Base-by-base conservation (phyloP, 345 rosid genomes). In the Lepidium aucheri region DNA sequence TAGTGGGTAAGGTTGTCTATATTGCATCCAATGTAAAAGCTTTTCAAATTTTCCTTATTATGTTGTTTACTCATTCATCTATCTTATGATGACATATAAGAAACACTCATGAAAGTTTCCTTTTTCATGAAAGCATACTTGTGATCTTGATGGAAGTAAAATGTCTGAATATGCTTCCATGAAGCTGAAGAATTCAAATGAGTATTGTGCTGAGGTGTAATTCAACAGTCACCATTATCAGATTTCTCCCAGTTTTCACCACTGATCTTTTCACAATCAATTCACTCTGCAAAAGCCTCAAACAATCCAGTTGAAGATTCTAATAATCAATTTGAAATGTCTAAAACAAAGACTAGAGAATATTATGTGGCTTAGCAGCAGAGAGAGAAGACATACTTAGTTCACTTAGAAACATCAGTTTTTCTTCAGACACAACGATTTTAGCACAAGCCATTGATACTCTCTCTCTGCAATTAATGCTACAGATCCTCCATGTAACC, bases 401-500 rank as follows among this genome's bases (percentile, higher is more conserved):
- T 84, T 87, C 92, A 44, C 92, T 92, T 3, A 84, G 85, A 47
- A 87, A 84, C 32, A 86, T 62, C 0, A 70, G 75, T 67, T 77
- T 89, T 33, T 84, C 90, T 74, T 77, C 80, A 4, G 62, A 70
- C 34, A 85, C 85, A 2, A 84, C 77, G 0, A 89, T 83, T 69
- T 82, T 86, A 28, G 81, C 91, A 12, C 89, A 84, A 47, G 84
- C 95, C 62, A 79, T 67, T 3, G 90, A 65, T 53, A 88, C 68
- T 72, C 90, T 83, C 78, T 90, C 89, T 1, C n/a, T n/a, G 87
- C 77, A 22, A 87, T 43, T 15, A 95, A 84, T 34, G 85, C 95
- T 1, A 86, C 78, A 3, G 83, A 78, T 45, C 90, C 97, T 43
- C 97, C 97, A 51, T 86, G 90, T 45, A 85, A 40, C 44, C 84